Conservation (phyloP, 495 filamentous ascomycete genomes). For the Neurospora sp. region DNA sequence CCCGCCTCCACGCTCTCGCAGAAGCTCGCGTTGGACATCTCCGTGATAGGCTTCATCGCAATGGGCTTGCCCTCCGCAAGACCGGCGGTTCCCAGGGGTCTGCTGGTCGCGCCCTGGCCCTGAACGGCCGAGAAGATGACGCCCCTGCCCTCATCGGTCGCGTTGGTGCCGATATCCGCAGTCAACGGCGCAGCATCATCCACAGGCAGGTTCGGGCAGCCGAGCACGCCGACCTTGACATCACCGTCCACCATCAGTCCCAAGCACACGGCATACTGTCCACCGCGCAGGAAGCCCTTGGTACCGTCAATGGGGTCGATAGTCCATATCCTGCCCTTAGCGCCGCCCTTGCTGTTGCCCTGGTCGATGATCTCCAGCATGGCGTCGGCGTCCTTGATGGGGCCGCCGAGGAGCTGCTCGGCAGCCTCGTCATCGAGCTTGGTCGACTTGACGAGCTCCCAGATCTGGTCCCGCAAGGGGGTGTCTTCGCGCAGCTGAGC, state of each 20-base stretch:
- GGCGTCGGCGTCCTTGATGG: conserved; percentile 52
- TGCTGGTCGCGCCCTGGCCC: conserved; percentile 65
- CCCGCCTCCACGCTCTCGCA: conserved; percentile 91
- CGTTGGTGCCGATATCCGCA: conserved; percentile 54
- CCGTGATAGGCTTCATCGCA: conserved; percentile 61
- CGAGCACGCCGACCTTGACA: conserved; percentile 87
- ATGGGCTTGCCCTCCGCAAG: conserved; percentile 55
- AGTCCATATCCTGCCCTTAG: conserved; percentile 83
- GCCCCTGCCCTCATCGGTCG: conserved; percentile 56
- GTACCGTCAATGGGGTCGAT: conserved; percentile 97
- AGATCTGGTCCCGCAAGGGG: conserved; percentile 60
- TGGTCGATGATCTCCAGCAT: conserved; percentile 83
- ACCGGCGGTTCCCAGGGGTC: conserved; percentile 52
- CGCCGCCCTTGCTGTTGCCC: conserved; percentile 70
- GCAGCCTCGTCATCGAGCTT: conserved; percentile 57
- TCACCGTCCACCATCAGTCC: conserved; percentile 88
- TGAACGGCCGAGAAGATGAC: conserved; percentile 74
- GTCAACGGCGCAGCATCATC: conserved; percentile 60
- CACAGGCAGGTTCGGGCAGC: conserved; percentile 87
- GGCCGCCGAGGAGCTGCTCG: conserved; percentile 50
- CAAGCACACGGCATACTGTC: conserved; percentile 93
- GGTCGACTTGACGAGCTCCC: conserved; percentile 64
- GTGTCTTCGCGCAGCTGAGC: conserved; percentile 59
- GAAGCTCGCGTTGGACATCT: conserved; percentile 72
- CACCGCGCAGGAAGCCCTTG: conserved; percentile 92